Evolutionary conservation across 228 moss, liverwort and hornwort genomes (phyloP).

Genomic region (Sphagnum fallax): DNA sequence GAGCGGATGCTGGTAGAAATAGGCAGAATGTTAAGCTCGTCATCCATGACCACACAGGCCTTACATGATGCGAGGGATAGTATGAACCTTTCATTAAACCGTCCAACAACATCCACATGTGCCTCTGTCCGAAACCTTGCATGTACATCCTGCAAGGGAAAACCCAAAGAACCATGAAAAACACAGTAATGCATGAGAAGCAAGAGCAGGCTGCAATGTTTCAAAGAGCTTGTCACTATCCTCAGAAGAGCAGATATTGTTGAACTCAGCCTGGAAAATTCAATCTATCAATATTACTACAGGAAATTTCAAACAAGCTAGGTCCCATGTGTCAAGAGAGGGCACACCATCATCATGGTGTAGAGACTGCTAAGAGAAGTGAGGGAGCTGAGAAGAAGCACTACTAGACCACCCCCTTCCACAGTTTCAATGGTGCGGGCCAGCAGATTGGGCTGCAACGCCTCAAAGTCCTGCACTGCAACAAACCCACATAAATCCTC

Average conservation of each 20-base stretch:
- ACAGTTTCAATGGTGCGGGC: slow-evolving; percentile 94
- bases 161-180: not conserved
- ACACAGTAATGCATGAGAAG: not conserved
- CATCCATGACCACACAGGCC: slow-evolving; percentile 94
- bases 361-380: slow-evolving; percentile 84
- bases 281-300: no score
- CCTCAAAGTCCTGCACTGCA: slow-evolving; percentile 87
- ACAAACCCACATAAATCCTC: slow-evolving; percentile 23
- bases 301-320: no score
- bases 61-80: slow-evolving; percentile 87
- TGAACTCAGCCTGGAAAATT: no score
- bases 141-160: slow-evolving; percentile 67
- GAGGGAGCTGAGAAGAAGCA: slow-evolving; percentile 82
- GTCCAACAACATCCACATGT: slow-evolving; percentile 76
- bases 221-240: no score
- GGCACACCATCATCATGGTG: slow-evolving; percentile 83
- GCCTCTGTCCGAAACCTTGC: slow-evolving; percentile 94
- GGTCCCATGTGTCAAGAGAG: not conserved
- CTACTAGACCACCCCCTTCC: slow-evolving; percentile 87
- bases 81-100: slow-evolving; percentile 96
- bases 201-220: no score
- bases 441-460: slow-evolving; percentile 83
- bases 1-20: slow-evolving; percentile 76
- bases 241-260: no score
- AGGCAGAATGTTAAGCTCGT: slow-evolving; percentile 91